These are phyloP conservation scores for Acer negundo DNA, from an alignment of 345 rosid species.

Conservation along the genomic window DNA sequence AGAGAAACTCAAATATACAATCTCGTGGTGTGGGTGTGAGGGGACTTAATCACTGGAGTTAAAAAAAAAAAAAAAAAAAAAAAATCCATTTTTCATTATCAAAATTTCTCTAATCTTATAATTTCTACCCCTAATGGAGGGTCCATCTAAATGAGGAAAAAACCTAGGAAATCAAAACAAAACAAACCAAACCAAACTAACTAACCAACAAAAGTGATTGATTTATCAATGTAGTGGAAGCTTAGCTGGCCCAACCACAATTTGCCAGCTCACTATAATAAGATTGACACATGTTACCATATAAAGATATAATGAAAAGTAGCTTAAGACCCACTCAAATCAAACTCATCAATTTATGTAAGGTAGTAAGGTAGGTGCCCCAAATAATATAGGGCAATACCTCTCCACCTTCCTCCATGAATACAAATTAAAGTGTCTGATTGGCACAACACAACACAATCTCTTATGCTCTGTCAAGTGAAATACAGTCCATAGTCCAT, in stretches of 20 bases:
- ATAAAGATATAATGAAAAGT: not conserved
- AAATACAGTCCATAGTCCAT: constrained; percentile 1
- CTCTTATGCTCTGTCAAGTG: not conserved
- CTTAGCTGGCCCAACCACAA: not conserved
- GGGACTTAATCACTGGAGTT: too few relatives aligned
- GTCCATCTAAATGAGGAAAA: constrained; percentile 10
- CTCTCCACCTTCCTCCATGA: not conserved
- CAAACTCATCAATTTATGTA: not conserved
- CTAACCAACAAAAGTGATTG: too few relatives aligned
- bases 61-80: too few relatives aligned
- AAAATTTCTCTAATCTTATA: not conserved
- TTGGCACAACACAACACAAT: not conserved
- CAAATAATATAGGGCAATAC: constrained; percentile 12
- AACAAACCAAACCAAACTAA: not conserved
- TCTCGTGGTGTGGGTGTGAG: too few relatives aligned
- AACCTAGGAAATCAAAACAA: constrained; percentile 1
- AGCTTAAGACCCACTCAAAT: not conserved
- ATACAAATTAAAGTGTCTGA: not conserved
- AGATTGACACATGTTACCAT: not conserved
- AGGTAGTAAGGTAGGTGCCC: constrained; percentile 22
- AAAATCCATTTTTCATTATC: too few relatives aligned
- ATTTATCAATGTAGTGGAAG: not conserved
- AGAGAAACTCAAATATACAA: too few relatives aligned
- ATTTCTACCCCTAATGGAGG: not conserved
- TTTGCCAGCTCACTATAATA: not conserved